A percentile compares a stretch with the other conserved stretches of the same genome.
phyloP scores from a whole-genome alignment of 164 flowering plant species.

The Chimonanthus praecox region DNA sequence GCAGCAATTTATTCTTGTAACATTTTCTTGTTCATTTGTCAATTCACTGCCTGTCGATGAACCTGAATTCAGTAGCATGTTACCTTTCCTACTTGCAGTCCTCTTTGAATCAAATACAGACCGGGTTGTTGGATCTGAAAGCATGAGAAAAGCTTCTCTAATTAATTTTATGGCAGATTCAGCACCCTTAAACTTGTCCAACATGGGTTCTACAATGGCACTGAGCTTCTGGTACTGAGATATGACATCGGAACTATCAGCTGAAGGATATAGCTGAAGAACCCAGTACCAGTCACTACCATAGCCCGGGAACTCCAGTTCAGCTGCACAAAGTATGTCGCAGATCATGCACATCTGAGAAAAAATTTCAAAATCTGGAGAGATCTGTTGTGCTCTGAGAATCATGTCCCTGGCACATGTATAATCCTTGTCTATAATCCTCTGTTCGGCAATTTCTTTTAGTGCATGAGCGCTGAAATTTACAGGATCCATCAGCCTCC shows the following conservation, averaged over 20 bases:
- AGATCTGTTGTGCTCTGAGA: slow-evolving; percentile 19
- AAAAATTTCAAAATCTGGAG: slow-evolving; percentile 25
- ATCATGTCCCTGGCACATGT: slow-evolving; percentile 30
- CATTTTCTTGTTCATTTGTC: not conserved
- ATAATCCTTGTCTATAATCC: slow-evolving; percentile 27
- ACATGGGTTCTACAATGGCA: slow-evolving; percentile 26
- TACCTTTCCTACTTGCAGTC: slow-evolving; percentile 14
- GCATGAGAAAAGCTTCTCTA: slow-evolving; percentile 31
- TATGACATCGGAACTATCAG: slow-evolving; percentile 15
- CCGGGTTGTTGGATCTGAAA: slow-evolving; percentile 26
- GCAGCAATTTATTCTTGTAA: too few relatives aligned
- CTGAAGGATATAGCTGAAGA: slow-evolving; percentile 28
- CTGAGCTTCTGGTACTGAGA: slow-evolving; percentile 24
- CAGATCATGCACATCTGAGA: slow-evolving; percentile 32
- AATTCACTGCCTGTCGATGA: not conserved
- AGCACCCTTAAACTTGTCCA: slow-evolving; percentile 33
- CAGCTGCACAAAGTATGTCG: slow-evolving; percentile 32
- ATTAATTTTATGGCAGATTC: slow-evolving; percentile 27
- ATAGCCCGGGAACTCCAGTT: slow-evolving; percentile 14
- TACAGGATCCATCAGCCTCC: too few relatives aligned
- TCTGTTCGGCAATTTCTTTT: slow-evolving; percentile 22
- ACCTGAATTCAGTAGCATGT: slow-evolving; percentile 7
- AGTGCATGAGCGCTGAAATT: too few relatives aligned
- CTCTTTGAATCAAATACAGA: slow-evolving; percentile 25
- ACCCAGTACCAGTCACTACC: slow-evolving; percentile 41